A percentile compares a stretch with the other conserved stretches of the same genome.
These are phyloP conservation scores for Chalaropsis ovoidea DNA, from an alignment of 2,329 filamentous ascomycete species.

Conservation along the genomic window DNA sequence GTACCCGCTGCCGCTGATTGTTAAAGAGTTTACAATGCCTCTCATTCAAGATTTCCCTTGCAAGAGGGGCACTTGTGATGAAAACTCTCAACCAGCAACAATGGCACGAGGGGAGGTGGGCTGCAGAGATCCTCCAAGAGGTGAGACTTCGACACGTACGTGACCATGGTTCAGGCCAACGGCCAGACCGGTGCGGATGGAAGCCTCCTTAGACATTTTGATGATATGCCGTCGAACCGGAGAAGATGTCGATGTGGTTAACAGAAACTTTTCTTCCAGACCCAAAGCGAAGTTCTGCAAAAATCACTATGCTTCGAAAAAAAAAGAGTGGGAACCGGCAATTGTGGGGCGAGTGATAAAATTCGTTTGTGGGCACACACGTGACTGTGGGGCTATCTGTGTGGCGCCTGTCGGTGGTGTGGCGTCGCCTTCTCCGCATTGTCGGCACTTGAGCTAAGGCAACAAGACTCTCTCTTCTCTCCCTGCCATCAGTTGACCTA, in stretches of 20 bases:
- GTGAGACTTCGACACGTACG: conserved; percentile 57
- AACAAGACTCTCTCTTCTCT: neutral
- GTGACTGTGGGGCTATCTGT: conserved; percentile 14
- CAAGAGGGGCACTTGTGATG: conserved; percentile 16
- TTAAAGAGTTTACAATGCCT: conserved; percentile 22
- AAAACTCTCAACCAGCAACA: conserved; percentile 12
- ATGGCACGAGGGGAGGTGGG: conserved; percentile 20
- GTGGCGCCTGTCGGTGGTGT: neutral
- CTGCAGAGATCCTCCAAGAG: conserved; percentile 63
- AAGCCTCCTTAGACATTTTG: conserved; percentile 50
- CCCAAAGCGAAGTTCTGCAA: conserved; percentile 13
- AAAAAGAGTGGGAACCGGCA: conserved; percentile 16
- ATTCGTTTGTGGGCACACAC: conserved; percentile 20
- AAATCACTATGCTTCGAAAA: conserved; percentile 6
- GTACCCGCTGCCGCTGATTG: conserved; percentile 29
- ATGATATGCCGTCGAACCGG: conserved; percentile 30
- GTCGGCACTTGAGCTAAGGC: too few species aligned
- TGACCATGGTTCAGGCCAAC: conserved; percentile 55
- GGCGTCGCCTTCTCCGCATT: neutral
- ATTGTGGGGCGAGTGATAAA: conserved; percentile 20
- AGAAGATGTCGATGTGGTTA: conserved; percentile 29
- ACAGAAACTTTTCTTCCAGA: conserved; percentile 25
- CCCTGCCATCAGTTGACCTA: neutral
- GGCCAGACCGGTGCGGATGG: conserved; percentile 49
- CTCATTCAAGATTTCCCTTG: conserved; percentile 11